Base-by-base conservation (phyloP, 257 asterid species). In the Mentha longifolia region DNA sequence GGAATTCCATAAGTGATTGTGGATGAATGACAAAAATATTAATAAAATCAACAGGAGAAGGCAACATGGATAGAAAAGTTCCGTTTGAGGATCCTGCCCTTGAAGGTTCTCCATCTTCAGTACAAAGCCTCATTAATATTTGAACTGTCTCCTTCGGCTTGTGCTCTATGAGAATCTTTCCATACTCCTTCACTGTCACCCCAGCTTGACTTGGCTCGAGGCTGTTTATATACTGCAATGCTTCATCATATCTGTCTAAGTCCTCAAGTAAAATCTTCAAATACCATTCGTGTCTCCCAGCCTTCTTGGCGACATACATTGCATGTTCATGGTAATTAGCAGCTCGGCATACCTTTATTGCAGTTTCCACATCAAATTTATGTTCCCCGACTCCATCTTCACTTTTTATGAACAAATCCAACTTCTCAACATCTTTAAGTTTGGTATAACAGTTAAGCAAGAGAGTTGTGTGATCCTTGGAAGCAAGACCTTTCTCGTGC, bases 311-410 rank as follows among this genome's bases (percentile, higher is more conserved):
- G 54, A 94, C 99, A 77, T 86, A 94, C 96, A 94, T 91, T 12
- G 99, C 99, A 80, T 94, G 99, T 81, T 94, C 99, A 46, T 91
- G 97, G 83, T 94, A 94, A 79, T 86, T 92, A 45, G 98, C 99
- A 41, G 99, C 97, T 61, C 99, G 85, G 73, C 99, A 93, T 52
- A 89, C 98, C 84, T 85, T 86, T 83, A 93, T 93, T 9, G 96
- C 98, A 79, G 98, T 93, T 82, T 94, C 99, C 12, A 87, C 97
- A 72, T 94, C 99, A 76, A 91, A 91, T 76, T 88, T 94, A 75
- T 80, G 89, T 76, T 93, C 96, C 57, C 95, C 95, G 51, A 77
- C 74, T 16, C 92, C 92, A 71, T 86, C 99, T 78, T 91, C 97
- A 74, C 89, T 81, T 81, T 86, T 94, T 75, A 94, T 88, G 79